phyloP scores from a whole-genome alignment of 805 yeast genomes.

The Brettanomyces anomalus region DNA sequence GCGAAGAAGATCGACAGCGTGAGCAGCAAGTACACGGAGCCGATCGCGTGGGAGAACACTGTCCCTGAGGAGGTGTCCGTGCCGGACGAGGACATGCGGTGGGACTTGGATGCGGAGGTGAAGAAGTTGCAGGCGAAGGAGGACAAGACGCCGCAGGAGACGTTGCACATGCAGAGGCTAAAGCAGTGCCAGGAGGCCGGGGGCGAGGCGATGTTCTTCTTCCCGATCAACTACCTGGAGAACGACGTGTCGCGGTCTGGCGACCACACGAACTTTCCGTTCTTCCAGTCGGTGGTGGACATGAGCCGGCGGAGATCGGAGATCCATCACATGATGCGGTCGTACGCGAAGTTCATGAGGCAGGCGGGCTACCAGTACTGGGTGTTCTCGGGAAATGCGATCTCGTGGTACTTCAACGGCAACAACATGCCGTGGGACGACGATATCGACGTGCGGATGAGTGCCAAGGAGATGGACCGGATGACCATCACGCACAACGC shows the following conservation, averaged over 20 bases:
- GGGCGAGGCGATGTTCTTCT: not conserved
- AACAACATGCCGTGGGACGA: constrained; percentile 47
- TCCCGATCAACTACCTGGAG: constrained; percentile 2
- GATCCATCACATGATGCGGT: constrained; percentile 3
- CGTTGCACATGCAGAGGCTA: not conserved
- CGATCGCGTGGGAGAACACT: not conserved
- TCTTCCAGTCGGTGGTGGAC: not conserved
- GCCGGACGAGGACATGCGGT: constrained; percentile 1
- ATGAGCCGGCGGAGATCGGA: not conserved
- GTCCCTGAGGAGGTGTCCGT: not conserved
- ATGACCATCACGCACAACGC: constrained; percentile 36
- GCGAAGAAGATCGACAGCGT: not conserved
- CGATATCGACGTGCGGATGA: constrained; percentile 43
- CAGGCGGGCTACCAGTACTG: constrained; percentile 3
- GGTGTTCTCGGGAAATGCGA: constrained; percentile 5
- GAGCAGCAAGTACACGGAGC: not conserved
- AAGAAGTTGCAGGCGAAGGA: not conserved
- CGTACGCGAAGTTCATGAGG: constrained; percentile 4
- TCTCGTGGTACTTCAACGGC: constrained; percentile 44
- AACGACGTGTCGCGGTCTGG: not conserved
- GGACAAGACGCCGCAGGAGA: not conserved
- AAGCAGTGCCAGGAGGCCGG: not conserved
- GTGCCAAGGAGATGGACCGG: constrained; percentile 39
- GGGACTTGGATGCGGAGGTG: constrained; percentile 3
- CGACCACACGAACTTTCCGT: constrained; percentile 3